Base-by-base conservation (phyloP, 1,284 basidiomycete genomes). In the Apiotrichum siamense region DNA sequence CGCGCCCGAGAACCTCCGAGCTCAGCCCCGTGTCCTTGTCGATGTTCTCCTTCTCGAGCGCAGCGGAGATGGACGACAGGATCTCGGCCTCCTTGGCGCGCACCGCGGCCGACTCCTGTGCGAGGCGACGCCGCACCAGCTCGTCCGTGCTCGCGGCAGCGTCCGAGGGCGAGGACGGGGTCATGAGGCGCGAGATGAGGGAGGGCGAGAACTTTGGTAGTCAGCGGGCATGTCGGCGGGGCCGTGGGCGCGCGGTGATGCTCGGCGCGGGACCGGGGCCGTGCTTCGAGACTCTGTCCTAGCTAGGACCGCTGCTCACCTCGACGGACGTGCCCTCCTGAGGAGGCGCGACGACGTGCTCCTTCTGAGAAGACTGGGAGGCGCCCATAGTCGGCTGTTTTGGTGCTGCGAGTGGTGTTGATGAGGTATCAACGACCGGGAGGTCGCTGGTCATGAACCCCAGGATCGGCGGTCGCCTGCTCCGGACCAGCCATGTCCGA, bases 1-100 rank as follows among this genome's bases (percentile, higher is more conserved):
- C 74, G 56, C 69, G 60, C 2, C 67, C 62, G 29, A 76, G 58
- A 10, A 73, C 63, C 50, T 72, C 69, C 15, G 60, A 63, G 47
- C 57, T 64, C 66, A 73, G 66, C 10, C 72, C 71, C 1, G 72
- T 70, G 47, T 74, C 71, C 55, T 65, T 67, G 58, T 74, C 69
- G 45, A 75, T 53, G 60, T 75, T 75, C 59, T 75, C 73, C 63
- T 75, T 75, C 54, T 75, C 73, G 29, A 75, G 58, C 26, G 72
- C 73, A 1, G 66, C 60, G 2, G 63, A 65, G 57, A 75, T 75
- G 32, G 59, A 60, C 17, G 52, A 44, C 42, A 75, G 58, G 51
- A 75, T 75, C 53, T 70, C 67, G 10, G 66, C 63, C 59, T 75
- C 73, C 58, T 74, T 65, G 23, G 62, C 37, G 21, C 72, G 59